Evolutionary conservation across 108 stramenopile genomes (phyloP).

Genomic region (Skeletonema marinoi): DNA sequence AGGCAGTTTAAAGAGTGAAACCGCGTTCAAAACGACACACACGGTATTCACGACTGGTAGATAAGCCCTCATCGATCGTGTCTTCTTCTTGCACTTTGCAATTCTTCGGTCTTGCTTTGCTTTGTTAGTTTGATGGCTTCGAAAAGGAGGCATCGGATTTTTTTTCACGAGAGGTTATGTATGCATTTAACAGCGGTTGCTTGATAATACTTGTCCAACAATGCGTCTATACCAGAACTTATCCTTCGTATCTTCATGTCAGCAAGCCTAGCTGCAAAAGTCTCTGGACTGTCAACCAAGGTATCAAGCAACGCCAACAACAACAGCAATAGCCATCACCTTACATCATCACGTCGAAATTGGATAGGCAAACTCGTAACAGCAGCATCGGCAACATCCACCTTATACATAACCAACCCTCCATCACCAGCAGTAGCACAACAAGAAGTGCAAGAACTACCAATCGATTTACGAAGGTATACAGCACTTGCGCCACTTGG

Average conservation of each 20-base stretch:
- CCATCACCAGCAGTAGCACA: slow-evolving; percentile 1
- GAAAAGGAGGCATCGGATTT: too few relatives aligned
- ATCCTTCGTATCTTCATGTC: not conserved
- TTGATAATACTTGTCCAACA: not conserved
- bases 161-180: too few relatives aligned
- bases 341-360: not conserved
- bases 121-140: too few relatives aligned
- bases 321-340: not conserved
- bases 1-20: too few relatives aligned
- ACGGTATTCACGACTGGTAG: too few relatives aligned
- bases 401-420: not conserved
- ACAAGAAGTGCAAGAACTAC: slow-evolving; percentile 24
- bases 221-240: not conserved
- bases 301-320: not conserved
- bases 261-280: not conserved
- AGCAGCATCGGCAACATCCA: not conserved
- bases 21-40: too few relatives aligned
- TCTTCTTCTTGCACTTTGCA: too few relatives aligned
- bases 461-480: slow-evolving; percentile 35
- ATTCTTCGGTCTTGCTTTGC: too few relatives aligned
- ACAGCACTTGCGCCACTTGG: slow-evolving; percentile 63
- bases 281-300: not conserved
- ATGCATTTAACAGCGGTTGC: too few relatives aligned
- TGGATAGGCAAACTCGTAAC: slow-evolving; percentile 1
- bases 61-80: too few relatives aligned